Conservation (phyloP, 495 filamentous ascomycete species). For the Hamigera avellanea region DNA sequence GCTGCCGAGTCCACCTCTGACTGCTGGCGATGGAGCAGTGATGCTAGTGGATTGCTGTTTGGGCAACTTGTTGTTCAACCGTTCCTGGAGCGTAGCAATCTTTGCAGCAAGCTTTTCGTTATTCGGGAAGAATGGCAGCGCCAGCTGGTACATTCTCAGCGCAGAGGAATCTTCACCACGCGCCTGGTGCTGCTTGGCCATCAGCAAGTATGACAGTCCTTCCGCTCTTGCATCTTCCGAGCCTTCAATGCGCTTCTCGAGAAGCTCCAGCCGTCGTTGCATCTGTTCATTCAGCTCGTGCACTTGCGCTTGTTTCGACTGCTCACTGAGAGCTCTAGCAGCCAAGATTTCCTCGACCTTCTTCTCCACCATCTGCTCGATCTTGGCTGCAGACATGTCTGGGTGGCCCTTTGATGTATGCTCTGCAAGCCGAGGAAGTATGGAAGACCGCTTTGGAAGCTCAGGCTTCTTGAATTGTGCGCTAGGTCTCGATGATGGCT, state of each 20-base stretch:
- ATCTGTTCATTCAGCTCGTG: slow-evolving; percentile 61
- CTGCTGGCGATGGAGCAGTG: slow-evolving; percentile 11
- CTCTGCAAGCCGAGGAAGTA: slow-evolving; percentile 13
- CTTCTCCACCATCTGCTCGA: slow-evolving; percentile 83
- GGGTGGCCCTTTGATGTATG: slow-evolving; percentile 17
- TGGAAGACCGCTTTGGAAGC: slow-evolving; percentile 24
- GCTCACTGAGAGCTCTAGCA: slow-evolving; percentile 42
- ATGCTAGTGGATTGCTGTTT: slow-evolving; percentile 5
- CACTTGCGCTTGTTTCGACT: slow-evolving; percentile 36
- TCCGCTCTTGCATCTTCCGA: slow-evolving; percentile 65
- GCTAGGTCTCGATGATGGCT: slow-evolving; percentile 33
- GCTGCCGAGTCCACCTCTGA: slow-evolving; percentile 21
- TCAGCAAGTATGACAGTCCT: slow-evolving; percentile 71
- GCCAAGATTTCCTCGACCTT: slow-evolving; percentile 86
- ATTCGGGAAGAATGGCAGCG: slow-evolving; percentile 73
- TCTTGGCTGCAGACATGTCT: slow-evolving; percentile 60
- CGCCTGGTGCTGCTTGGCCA: slow-evolving; percentile 84
- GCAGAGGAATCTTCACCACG: slow-evolving; percentile 68
- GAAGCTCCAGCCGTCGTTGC: slow-evolving; percentile 64
- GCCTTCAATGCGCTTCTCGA: slow-evolving; percentile 75
- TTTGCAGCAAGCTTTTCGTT: slow-evolving; percentile 72
- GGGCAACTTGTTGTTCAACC: slow-evolving; percentile 31
- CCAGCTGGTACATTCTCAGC: slow-evolving; percentile 76
- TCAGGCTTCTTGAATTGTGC: slow-evolving; percentile 30
- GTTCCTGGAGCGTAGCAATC: slow-evolving; percentile 58